Percentiles rank a stretch among this genome's conserved stretches.
Conservation (phyloP, 495 filamentous ascomycete species). For the Amniculicola lignicola region DNA sequence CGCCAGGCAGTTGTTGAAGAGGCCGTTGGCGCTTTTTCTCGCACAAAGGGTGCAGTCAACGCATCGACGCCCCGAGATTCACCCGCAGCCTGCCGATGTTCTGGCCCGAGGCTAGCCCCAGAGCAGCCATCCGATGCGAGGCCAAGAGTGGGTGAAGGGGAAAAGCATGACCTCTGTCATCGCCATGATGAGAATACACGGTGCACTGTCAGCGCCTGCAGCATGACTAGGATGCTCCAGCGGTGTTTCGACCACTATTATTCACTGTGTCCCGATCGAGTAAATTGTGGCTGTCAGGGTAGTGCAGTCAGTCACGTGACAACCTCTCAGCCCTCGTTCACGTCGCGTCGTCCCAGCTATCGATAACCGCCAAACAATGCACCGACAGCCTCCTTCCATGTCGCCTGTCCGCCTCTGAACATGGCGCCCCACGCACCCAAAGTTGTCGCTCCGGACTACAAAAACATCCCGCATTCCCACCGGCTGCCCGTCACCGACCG, state of each 20-base stretch:
- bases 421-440: conserved; percentile 50
- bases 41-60: neutral
- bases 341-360: conserved; percentile 2
- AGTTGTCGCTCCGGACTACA: conserved; percentile 41
- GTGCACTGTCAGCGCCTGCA: too few relatives aligned
- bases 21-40: too few relatives aligned
- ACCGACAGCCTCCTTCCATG: conserved; percentile 41
- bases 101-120: neutral
- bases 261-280: too few relatives aligned
- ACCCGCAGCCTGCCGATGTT: neutral
- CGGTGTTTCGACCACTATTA: too few relatives aligned
- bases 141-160: neutral
- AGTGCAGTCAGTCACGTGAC: too few relatives aligned
- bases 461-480: conserved; percentile 49
- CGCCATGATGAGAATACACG: too few relatives aligned
- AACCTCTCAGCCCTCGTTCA: neutral
- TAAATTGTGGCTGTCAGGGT: too few relatives aligned
- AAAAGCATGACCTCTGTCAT: neutral
- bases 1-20: too few relatives aligned
- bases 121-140: neutral
- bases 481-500: conserved; percentile 63
- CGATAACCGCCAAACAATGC: conserved; percentile 16
- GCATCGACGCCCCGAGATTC: neutral
- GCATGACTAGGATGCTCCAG: too few relatives aligned
- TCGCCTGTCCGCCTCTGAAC: too few relatives aligned